These are phyloP conservation scores for Cytospora mali DNA, from an alignment of 2,329 filamentous ascomycete genomes.

Conservation along the genomic window DNA sequence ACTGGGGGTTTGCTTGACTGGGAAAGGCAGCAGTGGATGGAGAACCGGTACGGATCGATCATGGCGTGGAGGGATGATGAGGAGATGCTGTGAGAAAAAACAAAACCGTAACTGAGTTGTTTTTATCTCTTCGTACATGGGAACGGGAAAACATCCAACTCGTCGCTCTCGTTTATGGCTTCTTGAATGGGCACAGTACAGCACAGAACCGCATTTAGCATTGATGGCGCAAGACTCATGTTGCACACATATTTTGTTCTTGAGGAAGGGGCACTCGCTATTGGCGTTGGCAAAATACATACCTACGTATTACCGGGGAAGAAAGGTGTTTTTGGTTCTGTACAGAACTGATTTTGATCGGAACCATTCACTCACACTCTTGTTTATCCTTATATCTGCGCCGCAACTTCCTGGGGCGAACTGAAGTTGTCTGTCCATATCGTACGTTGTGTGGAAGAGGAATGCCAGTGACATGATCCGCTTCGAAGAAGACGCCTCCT, in stretches of 20 bases:
- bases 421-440: too few relatives aligned
- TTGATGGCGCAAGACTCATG: constrained; percentile 9
- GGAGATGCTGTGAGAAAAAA: constrained; percentile 24
- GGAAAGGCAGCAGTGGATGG: constrained; percentile 61
- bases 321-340: constrained; percentile 1
- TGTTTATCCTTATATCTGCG: not conserved
- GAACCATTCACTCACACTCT: not conserved
- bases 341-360: not conserved
- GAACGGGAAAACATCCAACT: not conserved
- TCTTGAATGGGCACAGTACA: not conserved
- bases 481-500: too few relatives aligned
- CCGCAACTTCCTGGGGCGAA: not conserved
- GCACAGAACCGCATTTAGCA: constrained; percentile 14
- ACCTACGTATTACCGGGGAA: constrained; percentile 8
- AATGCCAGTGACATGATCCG: too few relatives aligned
- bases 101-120: not conserved
- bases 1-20: constrained; percentile 42
- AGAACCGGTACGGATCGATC: constrained; percentile 69
- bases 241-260: constrained; percentile 1
- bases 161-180: too few relatives aligned
- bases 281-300: constrained; percentile 15
- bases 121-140: not conserved
- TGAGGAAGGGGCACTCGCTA: not conserved
- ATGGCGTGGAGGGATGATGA: constrained; percentile 27
- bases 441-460: too few relatives aligned